These are phyloP conservation scores for Phytopythium litorale DNA, from an alignment of 352 stramenopile genomes.

Conservation along the genomic window DNA sequence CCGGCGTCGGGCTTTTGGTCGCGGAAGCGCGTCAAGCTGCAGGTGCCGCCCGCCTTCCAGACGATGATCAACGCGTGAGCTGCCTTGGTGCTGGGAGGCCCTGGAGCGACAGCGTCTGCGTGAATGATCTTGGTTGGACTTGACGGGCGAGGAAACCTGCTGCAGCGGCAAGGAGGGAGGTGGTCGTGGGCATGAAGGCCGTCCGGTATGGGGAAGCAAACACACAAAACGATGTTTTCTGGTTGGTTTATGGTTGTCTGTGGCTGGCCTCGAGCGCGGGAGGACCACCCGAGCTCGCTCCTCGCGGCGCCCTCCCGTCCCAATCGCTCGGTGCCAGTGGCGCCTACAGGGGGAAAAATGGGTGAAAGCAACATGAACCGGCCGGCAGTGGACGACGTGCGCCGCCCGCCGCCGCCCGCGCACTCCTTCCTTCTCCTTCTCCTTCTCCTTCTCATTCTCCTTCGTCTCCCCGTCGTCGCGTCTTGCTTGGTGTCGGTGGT, in stretches of 20 bases:
- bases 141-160: not conserved
- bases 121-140: not conserved
- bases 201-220: not conserved
- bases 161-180: not conserved
- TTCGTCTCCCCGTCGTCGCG: not conserved
- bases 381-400: not conserved
- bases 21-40: conserved; percentile 54
- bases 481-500: not conserved
- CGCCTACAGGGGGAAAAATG: conserved; percentile 1
- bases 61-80: conserved; percentile 29
- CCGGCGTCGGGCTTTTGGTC: conserved; percentile 41
- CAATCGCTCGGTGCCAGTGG: not conserved
- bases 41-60: conserved; percentile 44
- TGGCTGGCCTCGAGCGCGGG: not conserved
- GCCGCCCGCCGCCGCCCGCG: not conserved
- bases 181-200: not conserved
- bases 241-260: conserved; percentile 4
- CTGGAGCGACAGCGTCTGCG: not conserved
- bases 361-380: not conserved
- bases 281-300: not conserved
- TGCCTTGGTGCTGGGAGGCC: not conserved
- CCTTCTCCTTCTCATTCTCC: not conserved
- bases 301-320: not conserved
- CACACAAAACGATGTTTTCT: conserved; percentile 3
- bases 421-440: not conserved